A percentile compares a stretch with the other conserved stretches of the same genome.
Conservation (phyloP, 352 stramenopile genomes). For the Pythium plurisporium region DNA sequence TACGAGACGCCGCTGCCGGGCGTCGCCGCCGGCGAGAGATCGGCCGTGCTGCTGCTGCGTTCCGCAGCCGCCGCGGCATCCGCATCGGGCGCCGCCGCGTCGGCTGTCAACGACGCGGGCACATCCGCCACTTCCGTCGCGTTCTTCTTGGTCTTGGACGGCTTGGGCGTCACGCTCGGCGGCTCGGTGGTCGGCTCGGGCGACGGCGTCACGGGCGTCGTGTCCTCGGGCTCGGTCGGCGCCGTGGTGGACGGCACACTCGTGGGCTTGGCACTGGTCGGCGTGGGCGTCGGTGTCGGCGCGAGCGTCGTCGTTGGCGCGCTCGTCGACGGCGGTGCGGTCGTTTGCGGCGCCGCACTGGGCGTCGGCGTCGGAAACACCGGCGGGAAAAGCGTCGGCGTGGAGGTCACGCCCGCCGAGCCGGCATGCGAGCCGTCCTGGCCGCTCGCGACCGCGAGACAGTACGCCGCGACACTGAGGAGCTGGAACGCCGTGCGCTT, state of each 20-base stretch:
- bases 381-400: background rate
- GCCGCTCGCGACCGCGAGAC: background rate
- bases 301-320: background rate
- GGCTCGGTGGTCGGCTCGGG: background rate
- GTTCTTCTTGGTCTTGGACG: slow-evolving; percentile 5
- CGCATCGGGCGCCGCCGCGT: background rate
- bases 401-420: background rate
- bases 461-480: background rate
- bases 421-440: background rate
- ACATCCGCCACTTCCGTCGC: background rate
- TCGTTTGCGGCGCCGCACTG: background rate
- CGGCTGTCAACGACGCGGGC: background rate
- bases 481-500: background rate
- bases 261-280: too few relatives aligned
- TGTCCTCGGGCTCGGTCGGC: background rate
- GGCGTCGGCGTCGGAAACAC: too few relatives aligned
- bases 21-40: background rate
- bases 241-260: background rate
- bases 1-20: slow-evolving; percentile 5
- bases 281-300: background rate
- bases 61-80: background rate
- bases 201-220: slow-evolving; percentile 1
- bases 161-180: slow-evolving; percentile 6
- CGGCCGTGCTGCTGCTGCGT: background rate
- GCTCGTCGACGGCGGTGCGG: background rate